Conservation (phyloP, 1,139 yeast genomes). For the Scheffersomyces parashehatae region DNA sequence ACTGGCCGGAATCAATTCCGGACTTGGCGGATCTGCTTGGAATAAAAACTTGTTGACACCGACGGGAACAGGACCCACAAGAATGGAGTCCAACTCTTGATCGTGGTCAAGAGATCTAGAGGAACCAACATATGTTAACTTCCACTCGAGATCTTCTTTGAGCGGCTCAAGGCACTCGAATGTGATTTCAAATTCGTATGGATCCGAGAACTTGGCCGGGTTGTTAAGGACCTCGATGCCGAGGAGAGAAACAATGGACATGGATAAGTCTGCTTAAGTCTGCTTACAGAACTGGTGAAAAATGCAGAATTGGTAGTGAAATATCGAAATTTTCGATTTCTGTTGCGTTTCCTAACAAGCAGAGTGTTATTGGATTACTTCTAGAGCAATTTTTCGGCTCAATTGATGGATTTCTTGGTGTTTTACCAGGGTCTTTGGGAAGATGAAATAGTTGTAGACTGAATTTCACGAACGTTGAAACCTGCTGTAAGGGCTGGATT, state of each 20-base stretch:
- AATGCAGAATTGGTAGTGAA: neutral
- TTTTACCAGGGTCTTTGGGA: too few species aligned
- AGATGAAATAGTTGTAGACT: too few species aligned
- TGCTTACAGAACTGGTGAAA: neutral
- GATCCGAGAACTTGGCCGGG: constrained; percentile 91
- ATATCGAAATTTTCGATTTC: neutral
- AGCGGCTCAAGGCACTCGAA: constrained; percentile 94
- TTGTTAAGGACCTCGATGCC: constrained; percentile 92
- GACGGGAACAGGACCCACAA: constrained; percentile 98
- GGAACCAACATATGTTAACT: constrained; percentile 93
- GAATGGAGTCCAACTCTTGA: constrained; percentile 90
- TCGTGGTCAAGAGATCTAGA: constrained; percentile 92
- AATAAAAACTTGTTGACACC: constrained; percentile 92
- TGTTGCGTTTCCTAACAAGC: too few species aligned
- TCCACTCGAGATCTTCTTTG: constrained; percentile 95
- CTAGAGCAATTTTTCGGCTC: neutral
- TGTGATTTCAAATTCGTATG: constrained; percentile 95
- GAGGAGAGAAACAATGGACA: constrained; percentile 92
- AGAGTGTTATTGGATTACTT: neutral
- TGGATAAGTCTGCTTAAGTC: constrained; percentile 18
- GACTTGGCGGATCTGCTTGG: constrained; percentile 95
- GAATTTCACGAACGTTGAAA: too few species aligned
- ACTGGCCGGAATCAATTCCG: constrained; percentile 92
- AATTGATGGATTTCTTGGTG: too few species aligned
- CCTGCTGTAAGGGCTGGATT: too few species aligned